phyloP scores from a whole-genome alignment of 1,284 basidiomycete genomes.

The Chondrostereum purpureum region DNA sequence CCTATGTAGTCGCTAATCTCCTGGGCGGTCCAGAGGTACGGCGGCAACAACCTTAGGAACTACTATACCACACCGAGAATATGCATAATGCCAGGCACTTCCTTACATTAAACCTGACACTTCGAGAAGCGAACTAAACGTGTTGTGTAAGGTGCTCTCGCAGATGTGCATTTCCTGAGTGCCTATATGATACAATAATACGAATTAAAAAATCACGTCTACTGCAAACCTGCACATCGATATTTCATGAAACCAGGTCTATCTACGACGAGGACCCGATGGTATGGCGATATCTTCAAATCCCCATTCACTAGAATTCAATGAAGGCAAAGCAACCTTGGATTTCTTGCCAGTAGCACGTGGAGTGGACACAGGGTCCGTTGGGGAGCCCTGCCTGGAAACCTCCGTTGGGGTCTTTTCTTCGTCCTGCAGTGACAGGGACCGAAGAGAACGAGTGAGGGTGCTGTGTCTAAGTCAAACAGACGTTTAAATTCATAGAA shows the following conservation, averaged over 20 bases:
- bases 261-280: slow-evolving; percentile 11
- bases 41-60: too few species aligned
- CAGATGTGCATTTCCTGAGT: too few species aligned
- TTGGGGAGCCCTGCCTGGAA: slow-evolving; percentile 9
- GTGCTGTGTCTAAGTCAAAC: slow-evolving; percentile 23
- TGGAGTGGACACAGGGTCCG: slow-evolving; percentile 8
- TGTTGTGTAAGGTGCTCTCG: too few species aligned
- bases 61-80: too few species aligned
- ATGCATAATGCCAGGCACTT: too few species aligned
- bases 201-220: too few species aligned
- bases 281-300: slow-evolving; percentile 17
- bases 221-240: too few species aligned
- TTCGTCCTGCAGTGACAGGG: slow-evolving; percentile 28
- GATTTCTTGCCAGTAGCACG: too few species aligned
- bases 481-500: slow-evolving; percentile 1
- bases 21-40: background rate
- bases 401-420: slow-evolving; percentile 7
- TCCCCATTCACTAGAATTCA: slow-evolving; percentile 31
- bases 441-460: slow-evolving; percentile 32
- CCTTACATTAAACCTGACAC: too few species aligned
- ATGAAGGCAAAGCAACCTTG: slow-evolving; percentile 25
- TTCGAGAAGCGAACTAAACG: too few species aligned
- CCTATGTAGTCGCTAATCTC: slow-evolving; percentile 30
- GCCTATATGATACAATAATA: too few species aligned
- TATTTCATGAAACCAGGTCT: too few species aligned